phyloP scores from a whole-genome alignment of 108 stramenopile genomes.

The Poteriospumella lacustris region DNA sequence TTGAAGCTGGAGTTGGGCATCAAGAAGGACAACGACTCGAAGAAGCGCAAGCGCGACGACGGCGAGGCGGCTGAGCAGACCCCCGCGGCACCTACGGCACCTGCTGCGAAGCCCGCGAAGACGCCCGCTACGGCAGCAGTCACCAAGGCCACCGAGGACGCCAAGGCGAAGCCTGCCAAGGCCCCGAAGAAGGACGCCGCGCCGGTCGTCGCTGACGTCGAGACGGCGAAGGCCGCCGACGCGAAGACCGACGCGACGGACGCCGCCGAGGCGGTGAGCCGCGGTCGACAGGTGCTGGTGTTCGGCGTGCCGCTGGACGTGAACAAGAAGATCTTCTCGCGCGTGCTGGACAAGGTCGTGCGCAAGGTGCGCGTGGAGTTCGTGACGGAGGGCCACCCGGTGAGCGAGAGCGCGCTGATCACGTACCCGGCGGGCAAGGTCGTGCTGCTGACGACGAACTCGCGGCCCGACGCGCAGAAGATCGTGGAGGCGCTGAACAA shows the following conservation, averaged over 20 bases:
- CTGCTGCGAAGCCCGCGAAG: too few species aligned
- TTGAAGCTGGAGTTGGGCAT: slow-evolving; percentile 6
- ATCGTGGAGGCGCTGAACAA: background rate
- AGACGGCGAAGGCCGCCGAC: background rate
- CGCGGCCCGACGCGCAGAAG: background rate
- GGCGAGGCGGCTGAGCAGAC: too few species aligned
- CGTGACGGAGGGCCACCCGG: background rate
- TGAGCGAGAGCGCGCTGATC: background rate
- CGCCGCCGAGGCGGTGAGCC: background rate
- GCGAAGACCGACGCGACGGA: background rate
- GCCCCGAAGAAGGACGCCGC: background rate
- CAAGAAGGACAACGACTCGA: background rate
- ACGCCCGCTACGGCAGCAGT: background rate
- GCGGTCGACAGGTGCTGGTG: background rate
- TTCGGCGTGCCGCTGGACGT: slow-evolving; percentile 4
- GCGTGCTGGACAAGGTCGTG: background rate
- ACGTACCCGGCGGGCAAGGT: slow-evolving; percentile 4
- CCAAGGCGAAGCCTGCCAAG: background rate
- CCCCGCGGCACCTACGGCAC: too few species aligned
- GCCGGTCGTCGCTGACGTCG: background rate
- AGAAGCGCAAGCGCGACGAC: too few species aligned
- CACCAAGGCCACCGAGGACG: background rate
- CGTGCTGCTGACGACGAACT: background rate
- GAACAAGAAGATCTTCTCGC: slow-evolving; percentile 12
- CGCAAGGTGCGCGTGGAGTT: slow-evolving; percentile 12